Evolutionary conservation across 2,329 filamentous ascomycete genomes (phyloP), one percentile per base, ranked within the genome.

Genomic region (Fusarium udum): DNA sequence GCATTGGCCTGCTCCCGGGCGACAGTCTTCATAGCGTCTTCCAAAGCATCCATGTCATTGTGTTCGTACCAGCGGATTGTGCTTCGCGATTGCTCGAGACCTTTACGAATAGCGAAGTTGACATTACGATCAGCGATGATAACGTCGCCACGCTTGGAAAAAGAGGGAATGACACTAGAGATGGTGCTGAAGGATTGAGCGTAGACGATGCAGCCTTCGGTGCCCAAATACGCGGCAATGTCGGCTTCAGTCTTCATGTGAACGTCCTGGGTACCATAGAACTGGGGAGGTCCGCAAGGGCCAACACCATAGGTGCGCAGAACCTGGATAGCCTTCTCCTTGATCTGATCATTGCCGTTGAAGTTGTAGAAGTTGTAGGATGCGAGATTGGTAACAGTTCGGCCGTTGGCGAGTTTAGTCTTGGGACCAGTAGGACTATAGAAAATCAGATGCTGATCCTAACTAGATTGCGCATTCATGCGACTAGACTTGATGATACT

Each of bases 291-390:
- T 26, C 96, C 96, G 81, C 96, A 99, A 64, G 96, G 95, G 14
- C 96, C 97, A 45, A 99, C 97, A 64, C 96, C 96, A 78, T 99
- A 99, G 26, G 93, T 97, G 68, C 95, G 93, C 43, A 99, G 89
- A 1, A 95, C 97, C 82, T 95, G 92, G 71, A 99, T 95, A 3
- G 95, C 96, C 82, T 97, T 97, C 77, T 98, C 95, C 80, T 97
- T 97, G 78, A 99, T 91, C 40, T 92, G 89, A 71, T 98, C 95
- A 81, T 97, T 98, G 60, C 91, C 90, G 73, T 97, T 94, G 82
- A 99, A 95, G 85, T 99, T 98, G 87, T 97, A 98, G 83, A 96
- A 97, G 83, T 99, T 99, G 85, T 95, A 96, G 4, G 94, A 97
- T 42, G 94, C 95, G 73, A 99, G 91, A 81, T 99, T 99, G 64